Evolutionary conservation across 306 rosid species (phyloP), one percentile per base, ranked within the genome.

Genomic region (Nissolia schottii): DNA sequence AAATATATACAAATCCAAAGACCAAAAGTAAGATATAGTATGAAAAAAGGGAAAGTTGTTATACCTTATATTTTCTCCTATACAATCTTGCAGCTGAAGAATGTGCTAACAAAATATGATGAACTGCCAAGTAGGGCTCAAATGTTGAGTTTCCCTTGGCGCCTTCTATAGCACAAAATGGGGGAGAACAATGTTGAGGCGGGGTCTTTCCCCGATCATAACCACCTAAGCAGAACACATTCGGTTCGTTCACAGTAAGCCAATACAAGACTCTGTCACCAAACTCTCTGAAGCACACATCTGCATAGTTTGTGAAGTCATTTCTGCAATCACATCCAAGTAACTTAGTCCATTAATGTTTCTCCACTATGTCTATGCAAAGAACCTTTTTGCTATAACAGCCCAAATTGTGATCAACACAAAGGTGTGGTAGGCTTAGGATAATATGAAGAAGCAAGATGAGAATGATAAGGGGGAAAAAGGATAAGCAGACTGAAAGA

Each of bases 291-390:
- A 86, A 92, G 73, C 96, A 92, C 16, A 77, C 84, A 43, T 88
- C 85, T 0, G 92, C 95, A 23, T 88, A 90, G 4, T 70, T 15
- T 22, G 81, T 88, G 83, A 90, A 92, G 80, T 92, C 96, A 75
- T 61, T 77, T 71, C 91, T 90, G 82, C 90, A 82, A 71, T 71
- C 49, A 67, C 51, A 75, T 57, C 3, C 65, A 73, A 16, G 68
- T 12, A 6, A 54, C 25, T 43, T 53, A 34, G 11, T 73, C 6
- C 40, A 51, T 51, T 50, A 16, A 50, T 13, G 58, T 27, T 46
- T 23, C 49, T 35, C 8, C 2, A 1, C 20, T 40, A 27, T 32
- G n/a, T n/a, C 7, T 40, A 3, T 54, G 19, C 7, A 14, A n/a
- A 9, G 9, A 32, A 32, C 12, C 7, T 24, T 32, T 5, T 16